phyloP scores from a whole-genome alignment of 139 green algal species.

The Astrephomene gubernaculifera region DNA sequence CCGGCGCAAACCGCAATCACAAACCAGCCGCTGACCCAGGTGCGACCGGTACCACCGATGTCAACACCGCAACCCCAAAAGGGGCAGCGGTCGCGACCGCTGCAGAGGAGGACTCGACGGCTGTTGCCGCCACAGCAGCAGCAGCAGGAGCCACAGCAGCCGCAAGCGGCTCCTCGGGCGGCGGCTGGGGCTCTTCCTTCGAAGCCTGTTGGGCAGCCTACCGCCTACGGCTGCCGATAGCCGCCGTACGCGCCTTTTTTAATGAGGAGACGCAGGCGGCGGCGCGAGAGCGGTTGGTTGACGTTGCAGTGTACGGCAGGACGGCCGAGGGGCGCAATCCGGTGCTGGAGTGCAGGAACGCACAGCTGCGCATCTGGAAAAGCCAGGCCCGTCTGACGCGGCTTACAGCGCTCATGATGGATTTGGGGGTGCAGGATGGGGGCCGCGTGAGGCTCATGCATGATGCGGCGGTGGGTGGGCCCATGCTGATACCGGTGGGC shows the following conservation, averaged over 20 bases:
- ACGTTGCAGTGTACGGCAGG: not conserved
- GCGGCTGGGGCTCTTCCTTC: too few species aligned
- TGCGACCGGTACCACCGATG: too few species aligned
- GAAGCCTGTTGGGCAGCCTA: too few species aligned
- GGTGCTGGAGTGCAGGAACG: not conserved
- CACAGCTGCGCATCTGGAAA: not conserved
- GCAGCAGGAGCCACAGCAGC: too few species aligned
- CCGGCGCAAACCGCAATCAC: too few species aligned
- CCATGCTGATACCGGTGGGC: not conserved
- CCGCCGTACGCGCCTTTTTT: not conserved
- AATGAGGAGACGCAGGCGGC: not conserved
- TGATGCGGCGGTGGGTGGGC: not conserved
- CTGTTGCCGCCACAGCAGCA: too few species aligned
- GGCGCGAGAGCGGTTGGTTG: not conserved
- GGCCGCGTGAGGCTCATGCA: not conserved
- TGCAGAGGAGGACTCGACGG: too few species aligned
- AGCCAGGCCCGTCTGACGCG: not conserved
- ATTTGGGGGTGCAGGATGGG: not conserved
- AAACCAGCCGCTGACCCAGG: too few species aligned
- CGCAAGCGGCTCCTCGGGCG: too few species aligned
- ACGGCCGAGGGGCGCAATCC: not conserved
- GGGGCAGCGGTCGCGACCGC: too few species aligned
- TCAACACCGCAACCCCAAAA: too few species aligned
- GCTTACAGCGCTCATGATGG: not conserved
- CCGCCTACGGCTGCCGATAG: not conserved